phyloP scores from a whole-genome alignment of 306 rosid species.

The Acacia crassicarpa region DNA sequence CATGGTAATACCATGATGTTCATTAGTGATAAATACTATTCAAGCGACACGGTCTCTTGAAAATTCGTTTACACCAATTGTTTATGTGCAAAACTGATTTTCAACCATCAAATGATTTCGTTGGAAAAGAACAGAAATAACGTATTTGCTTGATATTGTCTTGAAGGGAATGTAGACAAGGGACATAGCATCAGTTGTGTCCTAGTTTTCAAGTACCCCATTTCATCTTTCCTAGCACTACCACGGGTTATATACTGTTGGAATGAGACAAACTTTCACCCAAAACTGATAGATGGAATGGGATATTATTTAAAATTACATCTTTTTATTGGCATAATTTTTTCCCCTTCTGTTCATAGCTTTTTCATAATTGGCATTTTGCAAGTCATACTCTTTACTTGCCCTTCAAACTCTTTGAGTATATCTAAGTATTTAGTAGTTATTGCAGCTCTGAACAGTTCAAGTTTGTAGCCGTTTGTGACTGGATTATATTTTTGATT shows the following conservation, averaged over 20 bases:
- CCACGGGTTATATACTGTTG: background rate
- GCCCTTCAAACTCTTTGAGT: background rate
- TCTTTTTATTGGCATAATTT: background rate
- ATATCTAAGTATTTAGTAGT: background rate
- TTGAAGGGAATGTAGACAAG: background rate
- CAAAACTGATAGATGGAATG: background rate
- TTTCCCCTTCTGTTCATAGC: background rate
- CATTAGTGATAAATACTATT: background rate
- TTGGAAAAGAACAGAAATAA: constrained; percentile 16
- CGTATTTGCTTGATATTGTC: background rate
- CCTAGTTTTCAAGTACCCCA: background rate
- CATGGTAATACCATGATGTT: background rate
- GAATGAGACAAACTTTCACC: background rate
- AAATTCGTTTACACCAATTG: background rate
- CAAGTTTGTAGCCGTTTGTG: constrained; percentile 1
- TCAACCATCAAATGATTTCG: constrained; percentile 15
- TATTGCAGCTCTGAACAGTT: constrained; percentile 8
- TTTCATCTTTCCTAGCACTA: constrained; percentile 1
- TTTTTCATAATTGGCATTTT: background rate
- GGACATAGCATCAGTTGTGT: constrained; percentile 10
- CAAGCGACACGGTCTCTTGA: background rate
- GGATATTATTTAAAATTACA: constrained; percentile 1
- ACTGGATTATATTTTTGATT: constrained; percentile 23
- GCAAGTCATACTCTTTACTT: background rate
- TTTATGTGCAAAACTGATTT: constrained; percentile 11